Evolutionary conservation across 192 early-diverging fungal species (phyloP).

Genomic region (Gigaspora rosea): DNA sequence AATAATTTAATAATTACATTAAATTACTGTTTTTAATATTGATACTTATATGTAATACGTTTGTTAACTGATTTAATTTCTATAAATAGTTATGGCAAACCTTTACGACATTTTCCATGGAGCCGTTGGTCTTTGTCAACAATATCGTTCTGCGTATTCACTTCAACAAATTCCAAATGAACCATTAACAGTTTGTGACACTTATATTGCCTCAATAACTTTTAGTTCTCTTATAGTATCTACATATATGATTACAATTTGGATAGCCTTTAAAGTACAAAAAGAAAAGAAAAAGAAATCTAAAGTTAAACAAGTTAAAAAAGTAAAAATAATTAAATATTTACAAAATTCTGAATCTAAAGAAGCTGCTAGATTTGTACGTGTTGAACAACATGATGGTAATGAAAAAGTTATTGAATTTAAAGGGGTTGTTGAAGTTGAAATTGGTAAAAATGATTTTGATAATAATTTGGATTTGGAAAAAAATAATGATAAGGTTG

Average conservation of each 20-base stretch:
- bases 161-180: background rate
- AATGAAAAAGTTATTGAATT: background rate
- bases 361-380: background rate
- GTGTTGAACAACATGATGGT: background rate
- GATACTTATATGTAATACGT: too few species aligned
- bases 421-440: too few species aligned
- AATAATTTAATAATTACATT: background rate
- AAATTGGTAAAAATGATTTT: too few species aligned
- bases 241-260: background rate
- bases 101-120: background rate
- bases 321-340: background rate
- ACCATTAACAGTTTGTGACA: background rate
- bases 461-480: too few species aligned
- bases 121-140: background rate
- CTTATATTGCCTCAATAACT: background rate
- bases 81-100: background rate
- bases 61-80: background rate
- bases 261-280: background rate
- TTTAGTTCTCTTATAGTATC: background rate
- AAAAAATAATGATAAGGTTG: too few species aligned
- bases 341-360: background rate
- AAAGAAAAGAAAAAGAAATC: background rate
- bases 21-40: too few species aligned
- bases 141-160: background rate
- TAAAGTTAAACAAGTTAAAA: background rate